phyloP scores from a whole-genome alignment of 345 rosid species.

The Heritiera fomes region DNA sequence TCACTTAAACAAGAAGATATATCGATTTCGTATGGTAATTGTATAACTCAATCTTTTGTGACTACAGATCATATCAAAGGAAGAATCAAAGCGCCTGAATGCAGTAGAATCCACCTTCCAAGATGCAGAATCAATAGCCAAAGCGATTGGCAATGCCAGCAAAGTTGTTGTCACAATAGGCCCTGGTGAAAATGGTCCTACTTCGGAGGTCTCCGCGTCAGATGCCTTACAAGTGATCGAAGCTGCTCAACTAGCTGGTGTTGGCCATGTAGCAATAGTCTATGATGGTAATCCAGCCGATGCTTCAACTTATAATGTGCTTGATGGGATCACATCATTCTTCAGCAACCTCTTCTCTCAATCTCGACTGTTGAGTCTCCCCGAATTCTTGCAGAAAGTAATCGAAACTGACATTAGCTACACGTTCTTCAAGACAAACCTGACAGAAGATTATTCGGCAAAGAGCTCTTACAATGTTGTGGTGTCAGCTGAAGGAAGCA shows the following conservation, averaged over 20 bases:
- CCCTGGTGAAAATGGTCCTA: constrained; percentile 69
- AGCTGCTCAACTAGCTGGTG: constrained; percentile 85
- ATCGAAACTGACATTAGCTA: constrained; percentile 70
- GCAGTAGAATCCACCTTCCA: constrained; percentile 78
- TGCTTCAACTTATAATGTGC: constrained; percentile 67
- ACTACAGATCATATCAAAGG: constrained; percentile 74
- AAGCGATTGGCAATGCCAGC: constrained; percentile 96
- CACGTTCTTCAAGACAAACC: constrained; percentile 74
- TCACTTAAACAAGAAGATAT: neutral
- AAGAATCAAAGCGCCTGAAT: constrained; percentile 72
- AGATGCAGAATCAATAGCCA: constrained; percentile 78
- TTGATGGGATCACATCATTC: constrained; percentile 78
- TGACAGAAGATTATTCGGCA: constrained; percentile 77
- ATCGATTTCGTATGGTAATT: neutral
- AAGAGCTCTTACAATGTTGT: constrained; percentile 83
- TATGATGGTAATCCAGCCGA: constrained; percentile 46
- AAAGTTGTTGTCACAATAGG: constrained; percentile 86
- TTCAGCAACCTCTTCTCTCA: constrained; percentile 71
- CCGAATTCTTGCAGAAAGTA: constrained; percentile 68
- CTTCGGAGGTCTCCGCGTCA: constrained; percentile 53
- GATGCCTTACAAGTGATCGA: constrained; percentile 78
- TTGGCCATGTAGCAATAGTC: constrained; percentile 76
- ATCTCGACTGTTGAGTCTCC: constrained; percentile 53
- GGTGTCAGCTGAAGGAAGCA: constrained; percentile 71
- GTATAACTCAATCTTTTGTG: neutral